Evolutionary conservation across 2,329 filamentous ascomycete genomes (phyloP).

Genomic region (Ceratocystis alfenasii): DNA sequence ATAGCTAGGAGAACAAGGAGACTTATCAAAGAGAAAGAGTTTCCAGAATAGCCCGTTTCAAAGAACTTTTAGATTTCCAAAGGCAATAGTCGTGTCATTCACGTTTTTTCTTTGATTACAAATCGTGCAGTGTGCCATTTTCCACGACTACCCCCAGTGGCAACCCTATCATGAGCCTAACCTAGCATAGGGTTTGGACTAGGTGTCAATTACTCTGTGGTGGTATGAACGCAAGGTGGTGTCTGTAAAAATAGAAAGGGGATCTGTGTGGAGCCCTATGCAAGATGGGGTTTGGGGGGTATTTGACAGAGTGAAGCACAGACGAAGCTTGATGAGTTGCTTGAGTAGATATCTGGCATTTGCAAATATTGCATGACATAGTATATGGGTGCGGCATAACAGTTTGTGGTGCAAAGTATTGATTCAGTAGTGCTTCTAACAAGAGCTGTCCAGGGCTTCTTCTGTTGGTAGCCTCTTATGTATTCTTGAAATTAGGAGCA

Average conservation of each 20-base stretch:
- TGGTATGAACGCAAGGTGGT: neutral
- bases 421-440: neutral
- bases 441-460: neutral
- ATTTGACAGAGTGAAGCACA: conserved; percentile 2
- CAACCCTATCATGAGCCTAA: no score
- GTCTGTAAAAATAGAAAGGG: conserved; percentile 1
- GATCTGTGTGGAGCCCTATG: neutral
- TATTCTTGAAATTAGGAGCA: neutral
- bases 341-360: neutral
- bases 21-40: no score
- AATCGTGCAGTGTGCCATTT: no score
- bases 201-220: no score
- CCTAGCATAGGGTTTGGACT: no score
- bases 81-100: no score
- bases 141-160: no score
- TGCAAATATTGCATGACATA: neutral
- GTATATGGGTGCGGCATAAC: neutral
- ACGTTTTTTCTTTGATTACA: no score
- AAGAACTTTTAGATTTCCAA: no score
- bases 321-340: neutral
- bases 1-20: neutral
- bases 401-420: neutral
- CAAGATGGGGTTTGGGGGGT: neutral
- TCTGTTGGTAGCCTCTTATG: neutral
- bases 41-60: no score